phyloP scores from a whole-genome alignment of 257 asterid genomes.

The Solanum rostratum region DNA sequence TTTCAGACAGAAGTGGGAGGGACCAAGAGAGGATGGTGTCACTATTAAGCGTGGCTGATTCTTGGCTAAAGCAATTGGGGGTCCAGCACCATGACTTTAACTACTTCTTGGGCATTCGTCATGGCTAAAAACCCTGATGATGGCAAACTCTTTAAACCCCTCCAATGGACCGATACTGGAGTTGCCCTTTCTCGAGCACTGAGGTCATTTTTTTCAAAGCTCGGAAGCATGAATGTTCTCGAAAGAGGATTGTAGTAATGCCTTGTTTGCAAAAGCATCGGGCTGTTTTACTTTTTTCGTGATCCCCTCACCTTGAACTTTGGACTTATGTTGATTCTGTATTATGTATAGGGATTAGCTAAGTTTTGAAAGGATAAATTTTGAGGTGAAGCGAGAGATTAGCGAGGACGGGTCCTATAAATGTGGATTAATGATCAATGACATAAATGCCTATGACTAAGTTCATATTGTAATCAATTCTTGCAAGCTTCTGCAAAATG shows the following conservation, averaged over 20 bases:
- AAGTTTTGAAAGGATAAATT: not conserved
- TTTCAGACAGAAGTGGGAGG: constrained; percentile 23
- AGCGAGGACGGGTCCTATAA: not conserved
- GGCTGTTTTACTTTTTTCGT: not conserved
- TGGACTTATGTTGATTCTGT: not conserved
- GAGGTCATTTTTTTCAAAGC: not conserved
- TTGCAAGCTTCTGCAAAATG: not conserved
- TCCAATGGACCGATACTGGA: not conserved
- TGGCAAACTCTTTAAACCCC: not conserved
- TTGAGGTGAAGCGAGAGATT: not conserved
- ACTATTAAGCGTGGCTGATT: constrained; percentile 75
- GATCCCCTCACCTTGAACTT: not conserved
- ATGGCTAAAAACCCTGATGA: constrained; percentile 14
- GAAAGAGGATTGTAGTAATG: not conserved
- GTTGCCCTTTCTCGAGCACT: not conserved
- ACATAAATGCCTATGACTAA: not conserved
- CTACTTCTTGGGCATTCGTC: constrained; percentile 65
- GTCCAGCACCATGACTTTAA: constrained; percentile 93
- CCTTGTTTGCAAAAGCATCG: not conserved
- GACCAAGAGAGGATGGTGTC: constrained; percentile 52
- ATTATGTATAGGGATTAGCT: not conserved
- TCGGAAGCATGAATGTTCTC: not conserved
- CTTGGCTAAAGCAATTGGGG: constrained; percentile 87
- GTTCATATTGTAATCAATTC: not conserved
- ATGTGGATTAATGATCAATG: not conserved